Conservation (phyloP, 345 rosid species). For the Pistacia vera region DNA sequence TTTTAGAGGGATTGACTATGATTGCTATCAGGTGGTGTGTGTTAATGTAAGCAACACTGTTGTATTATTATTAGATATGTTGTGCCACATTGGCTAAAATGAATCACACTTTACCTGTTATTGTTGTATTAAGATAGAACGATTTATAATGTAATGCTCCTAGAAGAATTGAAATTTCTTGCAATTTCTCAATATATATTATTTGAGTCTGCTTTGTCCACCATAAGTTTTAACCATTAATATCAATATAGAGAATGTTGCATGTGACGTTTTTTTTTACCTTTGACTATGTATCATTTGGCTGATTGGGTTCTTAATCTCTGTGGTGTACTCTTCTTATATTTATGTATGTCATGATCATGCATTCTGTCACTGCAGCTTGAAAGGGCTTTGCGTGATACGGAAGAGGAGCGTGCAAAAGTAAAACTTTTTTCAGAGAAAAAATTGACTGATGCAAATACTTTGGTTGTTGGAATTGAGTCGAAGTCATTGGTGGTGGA, state of each 20-base stretch:
- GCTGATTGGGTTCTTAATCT: constrained; percentile 1
- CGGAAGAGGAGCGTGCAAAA: constrained; percentile 50
- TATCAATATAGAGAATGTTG: background rate
- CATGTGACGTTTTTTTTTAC: background rate
- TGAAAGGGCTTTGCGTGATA: constrained; percentile 60
- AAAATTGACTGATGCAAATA: constrained; percentile 63
- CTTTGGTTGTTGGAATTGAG: constrained; percentile 58
- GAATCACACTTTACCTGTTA: background rate
- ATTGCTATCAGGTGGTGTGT: background rate
- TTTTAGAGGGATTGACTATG: background rate
- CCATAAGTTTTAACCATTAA: background rate
- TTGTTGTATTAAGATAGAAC: background rate
- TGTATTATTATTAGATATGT: background rate
- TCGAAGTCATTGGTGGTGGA: constrained; percentile 63
- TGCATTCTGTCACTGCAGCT: constrained; percentile 49
- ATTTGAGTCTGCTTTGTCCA: background rate
- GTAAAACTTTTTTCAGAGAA: constrained; percentile 62
- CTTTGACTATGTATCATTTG: background rate
- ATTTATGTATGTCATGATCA: background rate
- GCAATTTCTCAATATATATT: background rate
- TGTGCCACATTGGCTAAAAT: background rate
- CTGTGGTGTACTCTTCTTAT: background rate
- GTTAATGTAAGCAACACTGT: background rate
- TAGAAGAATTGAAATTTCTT: background rate
- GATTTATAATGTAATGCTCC: background rate